Percentiles rank a stretch among this genome's conserved stretches.
Evolutionary conservation across 2,329 filamentous ascomycete genomes (phyloP).

Genomic region (Fusarium nurragi): DNA sequence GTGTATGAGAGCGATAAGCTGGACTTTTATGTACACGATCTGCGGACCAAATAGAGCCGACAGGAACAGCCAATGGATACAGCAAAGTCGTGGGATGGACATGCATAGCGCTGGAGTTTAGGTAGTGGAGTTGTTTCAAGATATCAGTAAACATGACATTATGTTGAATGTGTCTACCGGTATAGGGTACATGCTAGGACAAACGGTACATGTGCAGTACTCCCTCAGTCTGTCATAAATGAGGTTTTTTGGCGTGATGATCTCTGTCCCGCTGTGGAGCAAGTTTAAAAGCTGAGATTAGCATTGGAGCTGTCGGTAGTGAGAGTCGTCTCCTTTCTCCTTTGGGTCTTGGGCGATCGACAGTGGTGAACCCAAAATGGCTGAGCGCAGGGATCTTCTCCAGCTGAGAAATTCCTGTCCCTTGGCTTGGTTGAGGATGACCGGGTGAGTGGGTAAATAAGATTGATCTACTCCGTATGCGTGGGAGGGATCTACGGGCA

Average conservation of each 20-base stretch:
- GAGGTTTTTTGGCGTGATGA: not conserved
- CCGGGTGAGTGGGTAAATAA: constrained; percentile 11
- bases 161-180: not conserved
- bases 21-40: constrained; percentile 67
- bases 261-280: constrained; percentile 16
- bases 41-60: constrained; percentile 51
- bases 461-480: not conserved
- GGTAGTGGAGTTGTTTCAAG: not conserved
- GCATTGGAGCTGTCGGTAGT: constrained; percentile 17
- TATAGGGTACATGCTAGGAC: not conserved
- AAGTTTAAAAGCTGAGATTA: not conserved
- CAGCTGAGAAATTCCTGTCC: constrained; percentile 17
- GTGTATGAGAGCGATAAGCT: constrained; percentile 74
- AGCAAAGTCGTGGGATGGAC: not conserved
- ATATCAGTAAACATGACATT: not conserved
- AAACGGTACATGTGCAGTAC: not conserved
- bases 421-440: not conserved
- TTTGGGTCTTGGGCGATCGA: not conserved
- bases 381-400: constrained; percentile 18
- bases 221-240: not conserved
- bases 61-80: not conserved
- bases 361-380: constrained; percentile 14
- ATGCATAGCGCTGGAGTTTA: constrained; percentile 42
- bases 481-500: too few species aligned
- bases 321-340: not conserved